phyloP scores from a whole-genome alignment of 2,329 filamentous ascomycete species.

The Aureobasidium vineae region DNA sequence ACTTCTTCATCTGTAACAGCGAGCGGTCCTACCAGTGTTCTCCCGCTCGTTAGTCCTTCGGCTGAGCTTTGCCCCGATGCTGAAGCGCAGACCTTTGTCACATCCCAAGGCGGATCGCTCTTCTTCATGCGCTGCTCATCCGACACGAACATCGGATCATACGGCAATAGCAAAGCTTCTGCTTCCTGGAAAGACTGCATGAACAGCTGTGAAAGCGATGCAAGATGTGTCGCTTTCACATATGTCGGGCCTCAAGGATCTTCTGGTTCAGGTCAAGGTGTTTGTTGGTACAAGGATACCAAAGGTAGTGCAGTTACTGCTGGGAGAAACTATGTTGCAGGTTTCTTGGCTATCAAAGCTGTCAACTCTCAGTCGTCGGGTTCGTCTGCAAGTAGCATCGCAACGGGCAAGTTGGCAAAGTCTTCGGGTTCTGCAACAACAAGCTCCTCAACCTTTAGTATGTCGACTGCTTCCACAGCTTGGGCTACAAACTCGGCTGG shows the following conservation, averaged over 20 bases:
- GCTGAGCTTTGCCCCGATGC: slow-evolving; percentile 22
- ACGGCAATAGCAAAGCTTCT: slow-evolving; percentile 25
- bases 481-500: slow-evolving; percentile 7
- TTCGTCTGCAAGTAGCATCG: not conserved
- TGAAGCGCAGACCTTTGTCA: slow-evolving; percentile 24
- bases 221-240: slow-evolving; percentile 28
- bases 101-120: slow-evolving; percentile 14
- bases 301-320: slow-evolving; percentile 20
- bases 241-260: slow-evolving; percentile 27
- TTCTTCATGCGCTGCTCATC: slow-evolving; percentile 28
- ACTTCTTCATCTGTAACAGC: slow-evolving; percentile 25
- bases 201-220: slow-evolving; percentile 25
- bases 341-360: slow-evolving; percentile 18
- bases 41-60: slow-evolving; percentile 24
- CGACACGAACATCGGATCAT: slow-evolving; percentile 27
- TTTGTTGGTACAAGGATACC: slow-evolving; percentile 29
- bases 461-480: slow-evolving; percentile 11
- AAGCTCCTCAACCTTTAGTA: slow-evolving; percentile 9
- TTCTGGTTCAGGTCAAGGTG: slow-evolving; percentile 20
- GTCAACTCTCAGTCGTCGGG: not conserved
- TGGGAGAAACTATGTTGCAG: slow-evolving; percentile 28
- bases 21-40: slow-evolving; percentile 27
- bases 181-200: slow-evolving; percentile 28
- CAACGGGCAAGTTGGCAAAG: not conserved
- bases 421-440: not conserved